Evolutionary conservation across 2,329 filamentous ascomycete genomes (phyloP), one percentile per base, ranked within the genome.

Genomic region (Sclerotinia nivalis): DNA sequence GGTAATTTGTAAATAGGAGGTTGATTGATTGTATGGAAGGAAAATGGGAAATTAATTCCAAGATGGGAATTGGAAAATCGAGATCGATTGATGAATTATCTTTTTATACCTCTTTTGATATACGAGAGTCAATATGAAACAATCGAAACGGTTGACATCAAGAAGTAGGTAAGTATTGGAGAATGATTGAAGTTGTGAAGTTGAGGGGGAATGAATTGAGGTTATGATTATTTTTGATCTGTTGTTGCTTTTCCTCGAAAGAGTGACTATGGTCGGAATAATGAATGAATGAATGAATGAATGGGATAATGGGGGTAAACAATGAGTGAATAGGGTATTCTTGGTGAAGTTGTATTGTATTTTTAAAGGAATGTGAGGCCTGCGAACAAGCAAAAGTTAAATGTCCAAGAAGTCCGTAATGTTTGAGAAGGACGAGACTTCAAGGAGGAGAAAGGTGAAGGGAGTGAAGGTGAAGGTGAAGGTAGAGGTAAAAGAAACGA

Each of bases 361-460:
- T 58, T 43, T 72, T 76, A 82, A 87, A 86, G 76, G 85, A 87
- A 81, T 83, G 87, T 81, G 83, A 82, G 80, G 84, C 85, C 86
- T 80, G 84, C 84, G 84, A 82, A 83, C 84, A 85, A 84, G 84
- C 84, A 62, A 49, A 34, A 37, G 31, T 58, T 37, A 80, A 43
- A 69, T 65, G 37, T 62, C 50, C 61, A 66, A 49, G 52, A 65
- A 55, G 62, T 68, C 54, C 34, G 71, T 66, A 55, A 69, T 55
- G 77, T 40, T 68, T 70, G 72, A 76, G 74, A 75, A 75, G 71
- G 76, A 77, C 76, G 76, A 62, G 31, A 72, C 75, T 77, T 70
- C 75, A 74, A 70, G 76, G 73, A 73, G 72, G 74, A 74, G 74
- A 75, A 74, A 37, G 37, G 73, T 69, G 75, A 73, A 70, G 76